phyloP scores from a whole-genome alignment of 1,284 basidiomycete genomes.

The Cutaneotrichosporon sp. region DNA sequence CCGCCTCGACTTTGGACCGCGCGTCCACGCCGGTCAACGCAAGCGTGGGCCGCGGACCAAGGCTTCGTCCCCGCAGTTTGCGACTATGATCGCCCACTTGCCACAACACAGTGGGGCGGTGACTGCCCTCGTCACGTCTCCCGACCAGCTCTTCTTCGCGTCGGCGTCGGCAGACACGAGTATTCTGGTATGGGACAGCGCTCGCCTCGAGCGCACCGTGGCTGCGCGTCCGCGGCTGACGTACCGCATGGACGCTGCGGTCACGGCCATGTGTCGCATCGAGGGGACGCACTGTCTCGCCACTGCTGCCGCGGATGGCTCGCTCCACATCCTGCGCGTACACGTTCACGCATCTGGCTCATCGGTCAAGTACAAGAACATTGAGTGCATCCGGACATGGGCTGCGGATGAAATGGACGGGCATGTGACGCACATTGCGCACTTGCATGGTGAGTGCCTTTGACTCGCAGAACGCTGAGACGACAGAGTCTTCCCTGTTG shows the following conservation, averaged over 20 bases:
- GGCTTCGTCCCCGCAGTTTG: slow-evolving; percentile 62
- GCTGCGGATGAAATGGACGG: slow-evolving; percentile 31
- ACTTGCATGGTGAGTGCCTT: slow-evolving; percentile 43
- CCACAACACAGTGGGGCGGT: slow-evolving; percentile 78
- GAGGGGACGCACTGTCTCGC: slow-evolving; percentile 86
- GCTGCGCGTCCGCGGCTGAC: slow-evolving; percentile 51
- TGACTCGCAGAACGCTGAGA: too few relatives aligned
- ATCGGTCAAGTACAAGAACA: slow-evolving; percentile 72
- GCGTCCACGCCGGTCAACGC: slow-evolving; percentile 71
- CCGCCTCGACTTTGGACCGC: slow-evolving; percentile 84
- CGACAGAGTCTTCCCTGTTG: slow-evolving; percentile 60
- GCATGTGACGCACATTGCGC: slow-evolving; percentile 36
- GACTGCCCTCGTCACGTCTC: slow-evolving; percentile 80
- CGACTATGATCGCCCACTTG: slow-evolving; percentile 80
- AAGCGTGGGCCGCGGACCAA: slow-evolving; percentile 64
- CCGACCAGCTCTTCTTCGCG: slow-evolving; percentile 93
- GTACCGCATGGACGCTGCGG: slow-evolving; percentile 59
- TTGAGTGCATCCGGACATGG: slow-evolving; percentile 64
- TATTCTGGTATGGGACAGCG: slow-evolving; percentile 80
- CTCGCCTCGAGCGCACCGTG: slow-evolving; percentile 73
- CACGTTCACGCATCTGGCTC: slow-evolving; percentile 64
- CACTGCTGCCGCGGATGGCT: slow-evolving; percentile 81
- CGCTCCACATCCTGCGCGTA: slow-evolving; percentile 77
- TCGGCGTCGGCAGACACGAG: slow-evolving; percentile 83
- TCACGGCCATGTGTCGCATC: slow-evolving; percentile 77